Conservation (phyloP, 164 flowering plant genomes). For the grape (Vitis vinifera) region ASM3070453v1 NC_081813.1:1644501-1645000, state of each 20-base stretch:
- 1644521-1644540: too few species aligned
- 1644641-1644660: conserved; percentile 80
- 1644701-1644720: not conserved
- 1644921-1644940: conserved; percentile 78
- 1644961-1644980: conserved; percentile 85
- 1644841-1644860: not conserved
- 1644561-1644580: conserved; percentile 19
- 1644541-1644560: too few species aligned
- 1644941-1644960: conserved; percentile 82
- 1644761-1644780: conserved; percentile 95
- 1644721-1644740: conserved; percentile 42
- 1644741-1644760: conserved; percentile 79
- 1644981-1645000: conserved; percentile 97
- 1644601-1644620: conserved; percentile 92
- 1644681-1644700: not conserved
- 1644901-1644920: conserved; percentile 98
- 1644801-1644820: conserved; percentile 43
- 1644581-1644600: conserved; percentile 97
- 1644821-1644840: not conserved
- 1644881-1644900: conserved; percentile 26
- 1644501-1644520: too few species aligned
- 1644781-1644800: conserved; percentile 91
- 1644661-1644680: not conserved
- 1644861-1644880: not conserved
- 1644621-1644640: conserved; percentile 95